These are phyloP conservation scores for Boletus insuetus DNA, from an alignment of 768 basidiomycete genomes.

Conservation along the genomic window DNA sequence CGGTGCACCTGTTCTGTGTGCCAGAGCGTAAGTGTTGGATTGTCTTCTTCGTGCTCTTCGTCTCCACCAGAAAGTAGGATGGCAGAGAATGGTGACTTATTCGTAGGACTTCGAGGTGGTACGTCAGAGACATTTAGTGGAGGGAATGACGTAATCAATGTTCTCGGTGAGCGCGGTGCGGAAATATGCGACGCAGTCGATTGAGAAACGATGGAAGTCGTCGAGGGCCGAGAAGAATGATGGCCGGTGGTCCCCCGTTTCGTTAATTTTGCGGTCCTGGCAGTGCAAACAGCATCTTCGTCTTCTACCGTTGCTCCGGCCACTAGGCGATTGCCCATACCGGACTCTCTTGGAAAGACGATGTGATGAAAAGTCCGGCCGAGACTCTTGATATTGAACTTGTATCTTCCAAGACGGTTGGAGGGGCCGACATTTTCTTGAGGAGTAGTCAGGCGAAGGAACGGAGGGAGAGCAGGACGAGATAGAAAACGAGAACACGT, in stretches of 20 bases:
- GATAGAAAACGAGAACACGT: neutral
- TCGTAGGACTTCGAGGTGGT: slow-evolving; percentile 12
- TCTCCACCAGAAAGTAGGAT: slow-evolving; percentile 7
- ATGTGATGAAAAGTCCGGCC: slow-evolving; percentile 42
- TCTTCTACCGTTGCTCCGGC: slow-evolving; percentile 1
- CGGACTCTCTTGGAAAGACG: slow-evolving; percentile 12
- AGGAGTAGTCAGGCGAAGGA: slow-evolving; percentile 10
- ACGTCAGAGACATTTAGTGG: slow-evolving; percentile 6
- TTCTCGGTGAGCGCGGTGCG: neutral
- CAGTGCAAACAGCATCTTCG: neutral
- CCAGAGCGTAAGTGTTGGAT: slow-evolving; percentile 1
- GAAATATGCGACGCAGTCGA: neutral
- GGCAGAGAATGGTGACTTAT: slow-evolving; percentile 10
- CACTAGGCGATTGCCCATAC: neutral
- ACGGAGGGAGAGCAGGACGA: slow-evolving; percentile 14
- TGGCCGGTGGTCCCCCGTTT: neutral
- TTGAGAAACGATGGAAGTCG: neutral
- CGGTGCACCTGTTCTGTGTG: slow-evolving; percentile 27
- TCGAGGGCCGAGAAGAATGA: neutral
- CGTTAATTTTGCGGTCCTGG: neutral
- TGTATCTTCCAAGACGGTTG: slow-evolving; percentile 35
- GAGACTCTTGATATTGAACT: slow-evolving; percentile 37
- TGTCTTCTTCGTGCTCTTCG: slow-evolving; percentile 5
- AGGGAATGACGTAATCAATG: slow-evolving; percentile 11
- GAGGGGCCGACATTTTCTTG: slow-evolving; percentile 15